phyloP scores from a whole-genome alignment of 2,329 filamentous ascomycete species.

The Ophiostoma triangulosporum region DNA sequence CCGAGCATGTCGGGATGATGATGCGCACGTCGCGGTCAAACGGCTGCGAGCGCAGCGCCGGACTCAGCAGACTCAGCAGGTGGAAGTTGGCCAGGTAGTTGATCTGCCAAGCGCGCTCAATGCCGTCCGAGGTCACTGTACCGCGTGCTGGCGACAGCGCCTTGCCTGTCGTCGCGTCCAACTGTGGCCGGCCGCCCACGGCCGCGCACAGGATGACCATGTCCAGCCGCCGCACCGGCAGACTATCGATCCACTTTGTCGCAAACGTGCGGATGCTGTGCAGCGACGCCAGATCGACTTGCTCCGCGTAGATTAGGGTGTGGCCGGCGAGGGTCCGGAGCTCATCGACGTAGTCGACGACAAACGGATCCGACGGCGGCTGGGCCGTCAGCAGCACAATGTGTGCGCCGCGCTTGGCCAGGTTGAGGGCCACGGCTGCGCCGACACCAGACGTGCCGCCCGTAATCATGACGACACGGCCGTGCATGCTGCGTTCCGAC shows the following conservation, averaged over 20 bases:
- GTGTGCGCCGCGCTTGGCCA: constrained; percentile 77
- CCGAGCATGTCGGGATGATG: constrained; percentile 73
- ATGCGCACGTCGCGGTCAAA: constrained; percentile 87
- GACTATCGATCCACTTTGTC: constrained; percentile 95
- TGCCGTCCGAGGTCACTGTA: constrained; percentile 54
- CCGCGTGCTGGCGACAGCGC: constrained; percentile 21
- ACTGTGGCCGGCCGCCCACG: constrained; percentile 18
- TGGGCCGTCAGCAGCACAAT: constrained; percentile 79
- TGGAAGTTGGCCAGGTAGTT: constrained; percentile 97
- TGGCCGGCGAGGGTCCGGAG: constrained; percentile 65
- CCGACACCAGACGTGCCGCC: constrained; percentile 92
- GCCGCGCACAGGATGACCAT: constrained; percentile 83
- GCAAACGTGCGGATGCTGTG: constrained; percentile 86
- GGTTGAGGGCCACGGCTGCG: constrained; percentile 56
- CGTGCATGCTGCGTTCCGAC: constrained; percentile 76
- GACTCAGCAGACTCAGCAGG: constrained; percentile 77
- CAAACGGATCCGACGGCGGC: constrained; percentile 68
- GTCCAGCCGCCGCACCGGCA: constrained; percentile 75
- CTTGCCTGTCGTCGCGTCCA: constrained; percentile 26
- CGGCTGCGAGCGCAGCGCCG: constrained; percentile 79
- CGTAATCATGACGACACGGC: constrained; percentile 86
- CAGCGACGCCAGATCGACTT: constrained; percentile 80
- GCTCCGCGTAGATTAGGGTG: constrained; percentile 84
- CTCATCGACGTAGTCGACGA: constrained; percentile 86
- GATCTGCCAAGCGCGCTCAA: constrained; percentile 85